Evolutionary conservation across 371 early-diverging fungal species (phyloP), one percentile per base, ranked within the genome.

Genomic region (Rhizomucor pusillus): DNA sequence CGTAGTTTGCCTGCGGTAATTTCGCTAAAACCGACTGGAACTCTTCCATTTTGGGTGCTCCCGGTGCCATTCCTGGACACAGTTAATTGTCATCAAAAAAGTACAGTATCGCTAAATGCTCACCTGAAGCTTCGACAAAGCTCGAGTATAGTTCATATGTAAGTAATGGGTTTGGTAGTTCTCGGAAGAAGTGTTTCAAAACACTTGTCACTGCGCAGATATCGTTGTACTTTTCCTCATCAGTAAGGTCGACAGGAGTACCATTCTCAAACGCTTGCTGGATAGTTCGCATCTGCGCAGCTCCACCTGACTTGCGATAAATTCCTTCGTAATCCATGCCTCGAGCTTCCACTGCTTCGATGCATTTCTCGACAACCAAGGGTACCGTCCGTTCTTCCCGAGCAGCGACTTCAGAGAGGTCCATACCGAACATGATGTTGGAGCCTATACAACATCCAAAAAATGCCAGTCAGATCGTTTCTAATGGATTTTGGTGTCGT

Each of bases 121-220:
- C 71, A 70, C 79, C 62, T 14, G 82, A 72, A 9, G 85, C 81
- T 7, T 85, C 82, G 48, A 94, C 80, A 64, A 95, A 95, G 39
- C 88, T 64, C 10, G 75, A 60, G 62, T 93, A 88, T 5, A 92
- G 73, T 35, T 87, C 84, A 65, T 69, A 90, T 0, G 95, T 94
- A 54, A 98, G 64, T 24, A 98, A 61, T 1, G 98, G 98, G 51
- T 93, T 87, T 0, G 97, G 96, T 65, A 97, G 53, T 37, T 92
- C 91, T 41, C 98, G 83, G 48, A 98, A 82, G 54, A 94, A 98
- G 63, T 94, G 95, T 66, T 96, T 97, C 54, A 98, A 70, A 16
- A 98, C 84, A 54, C 95, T 93, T 3, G 98, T 95, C 14, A 95
- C 80, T 14, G 87, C 80, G 47, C 84, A 79, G 45, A 88, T 85